These are phyloP conservation scores for Salvia miltiorrhiza DNA, from an alignment of 257 asterid genomes.

Conservation along the genomic window DNA sequence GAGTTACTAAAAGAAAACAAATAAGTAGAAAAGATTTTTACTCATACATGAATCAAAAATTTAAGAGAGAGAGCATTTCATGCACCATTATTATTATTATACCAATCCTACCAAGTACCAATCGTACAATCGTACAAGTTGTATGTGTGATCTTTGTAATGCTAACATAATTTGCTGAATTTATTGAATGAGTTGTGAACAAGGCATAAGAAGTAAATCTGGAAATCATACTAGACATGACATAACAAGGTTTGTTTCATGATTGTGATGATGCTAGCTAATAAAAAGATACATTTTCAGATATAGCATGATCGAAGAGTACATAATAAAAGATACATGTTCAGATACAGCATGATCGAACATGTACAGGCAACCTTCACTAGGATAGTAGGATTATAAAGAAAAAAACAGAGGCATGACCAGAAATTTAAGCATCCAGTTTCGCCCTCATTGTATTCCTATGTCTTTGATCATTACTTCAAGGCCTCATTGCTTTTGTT, in stretches of 20 bases:
- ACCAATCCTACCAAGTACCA: not conserved
- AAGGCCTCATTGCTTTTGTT: not conserved
- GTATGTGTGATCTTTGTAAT: not conserved
- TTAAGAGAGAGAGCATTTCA: not conserved
- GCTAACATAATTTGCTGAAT: not conserved
- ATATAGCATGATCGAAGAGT: not conserved
- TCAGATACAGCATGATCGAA: too few species aligned
- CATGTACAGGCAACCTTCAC: slow-evolving; percentile 6
- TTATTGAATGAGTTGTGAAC: not conserved
- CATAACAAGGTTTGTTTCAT: not conserved
- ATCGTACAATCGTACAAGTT: not conserved
- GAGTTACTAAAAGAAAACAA: not conserved
- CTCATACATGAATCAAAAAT: not conserved
- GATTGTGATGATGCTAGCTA: not conserved
- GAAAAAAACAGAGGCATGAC: too few species aligned
- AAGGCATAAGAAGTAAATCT: not conserved
- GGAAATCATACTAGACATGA: not conserved
- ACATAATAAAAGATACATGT: too few species aligned
- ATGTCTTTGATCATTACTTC: not conserved
- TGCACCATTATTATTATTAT: not conserved
- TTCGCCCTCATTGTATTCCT: not conserved
- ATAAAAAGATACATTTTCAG: not conserved
- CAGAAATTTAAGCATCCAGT: not conserved
- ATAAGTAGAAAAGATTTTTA: not conserved
- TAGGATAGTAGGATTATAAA: too few species aligned